Evolutionary conservation across 108 stramenopile species (phyloP).

Genomic region (Cylindrotheca closterium): DNA sequence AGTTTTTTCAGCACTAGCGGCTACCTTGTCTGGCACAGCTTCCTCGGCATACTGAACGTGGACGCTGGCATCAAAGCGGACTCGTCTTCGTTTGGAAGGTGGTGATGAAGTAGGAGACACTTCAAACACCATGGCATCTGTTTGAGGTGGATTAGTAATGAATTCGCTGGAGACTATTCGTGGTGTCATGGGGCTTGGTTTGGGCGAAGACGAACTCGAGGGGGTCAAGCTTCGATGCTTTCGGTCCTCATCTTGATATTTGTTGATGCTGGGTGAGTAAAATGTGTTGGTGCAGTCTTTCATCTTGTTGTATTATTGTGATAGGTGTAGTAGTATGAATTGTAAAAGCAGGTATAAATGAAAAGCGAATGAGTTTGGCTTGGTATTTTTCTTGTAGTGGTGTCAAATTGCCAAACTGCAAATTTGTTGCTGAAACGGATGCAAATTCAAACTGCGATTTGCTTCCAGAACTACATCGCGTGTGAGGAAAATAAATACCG

Average conservation of each 20-base stretch:
- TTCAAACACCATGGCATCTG: too few relatives aligned
- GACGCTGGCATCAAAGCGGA: neutral
- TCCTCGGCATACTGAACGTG: neutral
- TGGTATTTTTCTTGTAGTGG: too few relatives aligned
- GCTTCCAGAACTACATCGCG: too few relatives aligned
- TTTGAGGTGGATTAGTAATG: neutral
- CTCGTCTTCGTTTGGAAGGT: neutral
- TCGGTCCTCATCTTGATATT: neutral
- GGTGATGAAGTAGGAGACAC: too few relatives aligned
- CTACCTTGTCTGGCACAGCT: neutral
- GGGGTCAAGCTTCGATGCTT: neutral
- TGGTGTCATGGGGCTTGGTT: neutral
- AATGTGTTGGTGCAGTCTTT: neutral
- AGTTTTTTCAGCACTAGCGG: neutral
- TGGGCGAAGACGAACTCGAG: neutral
- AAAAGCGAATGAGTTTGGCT: too few relatives aligned
- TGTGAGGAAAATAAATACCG: too few relatives aligned
- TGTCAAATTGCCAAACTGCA: too few relatives aligned
- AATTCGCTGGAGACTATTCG: neutral
- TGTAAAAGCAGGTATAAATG: too few relatives aligned
- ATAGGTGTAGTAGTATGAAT: too few relatives aligned
- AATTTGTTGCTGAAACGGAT: too few relatives aligned
- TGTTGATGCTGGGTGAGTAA: neutral
- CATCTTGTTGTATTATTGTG: neutral
- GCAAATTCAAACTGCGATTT: too few relatives aligned